Percentiles rank a stretch among this genome's conserved stretches.
Evolutionary conservation across 164 flowering plant genomes (phyloP).

Genomic region (Cinnamomum micranthum): DNA sequence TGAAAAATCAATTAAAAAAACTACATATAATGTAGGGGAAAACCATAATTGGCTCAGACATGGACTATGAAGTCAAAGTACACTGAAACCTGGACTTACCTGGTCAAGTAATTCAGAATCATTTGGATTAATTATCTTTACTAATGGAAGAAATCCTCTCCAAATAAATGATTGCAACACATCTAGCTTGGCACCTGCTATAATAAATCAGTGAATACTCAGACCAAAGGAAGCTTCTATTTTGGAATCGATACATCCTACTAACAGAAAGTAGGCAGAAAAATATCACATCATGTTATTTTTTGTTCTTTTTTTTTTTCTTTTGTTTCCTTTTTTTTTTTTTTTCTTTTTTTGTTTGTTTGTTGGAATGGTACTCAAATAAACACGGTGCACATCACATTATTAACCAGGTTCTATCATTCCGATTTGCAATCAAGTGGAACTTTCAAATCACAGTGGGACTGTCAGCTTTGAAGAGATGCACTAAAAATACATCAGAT

Average conservation of each 20-base stretch:
- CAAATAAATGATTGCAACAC: conserved; percentile 39
- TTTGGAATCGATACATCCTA: not conserved
- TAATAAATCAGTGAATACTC: conserved; percentile 7
- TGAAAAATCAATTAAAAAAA: conserved; percentile 20
- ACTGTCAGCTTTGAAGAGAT: not conserved
- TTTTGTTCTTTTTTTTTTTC: no score
- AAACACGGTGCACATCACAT: no score
- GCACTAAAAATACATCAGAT: not conserved
- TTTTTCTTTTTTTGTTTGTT: no score
- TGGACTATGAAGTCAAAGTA: not conserved
- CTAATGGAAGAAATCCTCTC: conserved; percentile 56
- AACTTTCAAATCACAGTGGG: not conserved
- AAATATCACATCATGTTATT: not conserved
- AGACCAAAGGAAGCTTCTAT: not conserved
- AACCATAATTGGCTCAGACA: not conserved
- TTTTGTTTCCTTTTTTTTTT: no score
- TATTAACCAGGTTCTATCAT: no score
- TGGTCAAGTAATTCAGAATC: conserved; percentile 50
- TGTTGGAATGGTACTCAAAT: no score
- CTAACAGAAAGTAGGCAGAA: not conserved
- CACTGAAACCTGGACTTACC: conserved; percentile 34
- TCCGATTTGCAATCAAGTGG: not conserved
- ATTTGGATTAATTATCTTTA: conserved; percentile 35
- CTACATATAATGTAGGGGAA: not conserved
- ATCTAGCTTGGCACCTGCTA: conserved; percentile 24